phyloP scores from a whole-genome alignment of 148 eudicot species.

The Drosera capensis region DNA sequence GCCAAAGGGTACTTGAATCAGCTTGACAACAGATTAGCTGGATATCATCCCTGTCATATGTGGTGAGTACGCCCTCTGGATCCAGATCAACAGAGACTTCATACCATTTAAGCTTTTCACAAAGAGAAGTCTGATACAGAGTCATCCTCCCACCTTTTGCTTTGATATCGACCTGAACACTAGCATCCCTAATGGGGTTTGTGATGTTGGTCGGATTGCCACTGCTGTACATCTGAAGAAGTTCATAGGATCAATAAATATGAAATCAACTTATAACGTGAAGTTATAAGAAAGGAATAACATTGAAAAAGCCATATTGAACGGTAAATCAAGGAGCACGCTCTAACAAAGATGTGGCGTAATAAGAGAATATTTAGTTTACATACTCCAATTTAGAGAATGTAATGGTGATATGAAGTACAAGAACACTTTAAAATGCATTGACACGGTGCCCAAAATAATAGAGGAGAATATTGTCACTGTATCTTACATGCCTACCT shows the following conservation, averaged over 20 bases:
- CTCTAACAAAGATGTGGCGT: no score
- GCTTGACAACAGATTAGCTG: slow-evolving; percentile 90
- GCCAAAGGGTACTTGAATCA: slow-evolving; percentile 84
- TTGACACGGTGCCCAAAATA: no score
- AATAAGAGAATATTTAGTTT: no score
- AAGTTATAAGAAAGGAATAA: not conserved
- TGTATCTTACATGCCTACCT: no score
- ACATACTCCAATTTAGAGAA: no score
- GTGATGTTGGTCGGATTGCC: slow-evolving; percentile 96
- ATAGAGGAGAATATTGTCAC: no score
- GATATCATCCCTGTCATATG: slow-evolving; percentile 58
- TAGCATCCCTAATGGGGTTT: slow-evolving; percentile 85
- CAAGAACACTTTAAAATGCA: no score
- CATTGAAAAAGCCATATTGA: no score
- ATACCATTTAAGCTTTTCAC: slow-evolving; percentile 57
- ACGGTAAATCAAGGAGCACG: no score
- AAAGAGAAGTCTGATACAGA: slow-evolving; percentile 65
- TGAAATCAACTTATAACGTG: not conserved
- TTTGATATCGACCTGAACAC: slow-evolving; percentile 82
- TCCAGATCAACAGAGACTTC: slow-evolving; percentile 39
- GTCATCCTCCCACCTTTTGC: slow-evolving; percentile 70
- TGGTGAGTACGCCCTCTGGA: slow-evolving; percentile 43
- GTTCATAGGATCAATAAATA: not conserved
- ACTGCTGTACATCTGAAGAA: slow-evolving; percentile 91
- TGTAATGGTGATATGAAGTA: no score